A percentile compares a stretch with the other conserved stretches of the same genome.
These are phyloP conservation scores for Monilinia fructicola DNA, from an alignment of 2,329 filamentous ascomycete species.

Conservation along the genomic window DNA sequence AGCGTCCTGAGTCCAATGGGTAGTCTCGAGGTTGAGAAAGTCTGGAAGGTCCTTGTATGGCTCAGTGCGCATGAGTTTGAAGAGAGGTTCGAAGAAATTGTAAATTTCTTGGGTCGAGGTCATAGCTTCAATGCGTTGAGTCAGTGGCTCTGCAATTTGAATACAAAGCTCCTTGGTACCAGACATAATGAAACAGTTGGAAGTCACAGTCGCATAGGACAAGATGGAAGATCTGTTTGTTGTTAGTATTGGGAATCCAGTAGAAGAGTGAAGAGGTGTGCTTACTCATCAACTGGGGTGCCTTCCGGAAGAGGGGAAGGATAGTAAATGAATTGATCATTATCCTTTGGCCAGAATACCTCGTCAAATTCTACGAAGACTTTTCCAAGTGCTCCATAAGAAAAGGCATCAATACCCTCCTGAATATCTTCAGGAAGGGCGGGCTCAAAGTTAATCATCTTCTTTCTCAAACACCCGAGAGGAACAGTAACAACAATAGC, in stretches of 20 bases:
- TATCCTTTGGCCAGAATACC: constrained; percentile 48
- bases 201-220: constrained; percentile 47
- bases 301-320: constrained; percentile 42
- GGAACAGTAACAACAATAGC: constrained; percentile 45
- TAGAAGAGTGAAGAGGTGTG: neutral
- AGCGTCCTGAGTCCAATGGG: constrained; percentile 47
- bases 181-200: constrained; percentile 48
- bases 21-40: constrained; percentile 45
- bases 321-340: constrained; percentile 48
- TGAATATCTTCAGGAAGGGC: constrained; percentile 43
- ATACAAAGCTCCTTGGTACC: constrained; percentile 46
- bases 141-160: constrained; percentile 47
- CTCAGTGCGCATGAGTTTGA: constrained; percentile 46
- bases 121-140: constrained; percentile 47
- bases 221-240: constrained; percentile 40
- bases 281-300: constrained; percentile 37
- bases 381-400: constrained; percentile 47
- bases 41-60: constrained; percentile 46
- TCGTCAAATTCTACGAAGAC: constrained; percentile 47
- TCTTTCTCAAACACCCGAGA: constrained; percentile 44
- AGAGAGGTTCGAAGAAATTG: constrained; percentile 47
- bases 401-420: constrained; percentile 42
- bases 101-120: constrained; percentile 42
- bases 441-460: constrained; percentile 45
- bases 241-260: neutral